Base-by-base conservation (phyloP, 345 rosid genomes). In the Citrus hindsii region DNA sequence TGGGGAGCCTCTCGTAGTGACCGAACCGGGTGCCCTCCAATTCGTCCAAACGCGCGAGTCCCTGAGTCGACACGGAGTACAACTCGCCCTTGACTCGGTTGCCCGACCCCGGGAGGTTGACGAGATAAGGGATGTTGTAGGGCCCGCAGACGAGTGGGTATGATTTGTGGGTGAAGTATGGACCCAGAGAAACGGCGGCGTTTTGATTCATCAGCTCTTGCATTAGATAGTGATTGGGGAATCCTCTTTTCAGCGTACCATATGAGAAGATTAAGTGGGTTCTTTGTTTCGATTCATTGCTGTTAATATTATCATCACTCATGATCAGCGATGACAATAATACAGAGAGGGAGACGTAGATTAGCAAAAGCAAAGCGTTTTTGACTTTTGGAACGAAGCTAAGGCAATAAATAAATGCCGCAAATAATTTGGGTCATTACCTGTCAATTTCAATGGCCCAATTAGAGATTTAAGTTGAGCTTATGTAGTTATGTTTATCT, bases 131-230 rank as follows among this genome's bases (percentile, higher is more conserved):
- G 73, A 94, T 89, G 80, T 89, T 91, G 83, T 88, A 74, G 60
- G 90, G 93, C 13, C 98, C 97, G 60, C 88, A 83, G 30, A 94
- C 91, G 28, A 92, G 97, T 22, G 98, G 97, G 88, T 83, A 79
- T 0, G 79, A 62, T 18, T 70, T 79, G 63, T 62, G 71, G 80
- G 97, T 89, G 74, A 76, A 62, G 80, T 78, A 84, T 28, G 84
- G 66, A 21, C 92, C 95, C 53, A 86, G 35, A 79, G 10, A 80
- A 38, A 83, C 84, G 62, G 97, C 95, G 66, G 88, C 89, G 78
- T 83, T 75, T 21, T 38, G 21, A 32, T 33, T 18, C 74, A 89
- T 86, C n/a, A 89, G 84, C 16, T 86, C 85, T 75, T 85, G 71
- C 74, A 87, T 69, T 14, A 88, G 82, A 69, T 70, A 32, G 85